Evolutionary conservation across 2,329 filamentous ascomycete species (phyloP), one percentile per base, ranked within the genome.

Genomic region (Aspergillus oerlinghausenensis): DNA sequence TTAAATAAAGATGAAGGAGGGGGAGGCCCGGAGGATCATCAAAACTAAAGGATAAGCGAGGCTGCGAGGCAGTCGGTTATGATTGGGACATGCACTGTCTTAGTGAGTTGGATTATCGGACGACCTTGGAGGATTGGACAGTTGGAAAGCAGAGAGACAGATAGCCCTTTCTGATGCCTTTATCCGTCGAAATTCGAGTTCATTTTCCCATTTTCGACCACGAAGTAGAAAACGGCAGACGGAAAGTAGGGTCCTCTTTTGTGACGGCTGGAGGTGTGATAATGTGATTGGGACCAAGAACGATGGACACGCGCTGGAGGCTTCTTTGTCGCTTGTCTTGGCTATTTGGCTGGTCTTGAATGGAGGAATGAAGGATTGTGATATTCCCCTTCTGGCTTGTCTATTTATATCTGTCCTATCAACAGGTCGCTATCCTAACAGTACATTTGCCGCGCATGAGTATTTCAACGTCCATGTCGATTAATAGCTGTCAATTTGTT

Each of bases 361-460:
- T 45, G n/a, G 19, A 51, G n/a, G 42, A 51, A 56, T 48, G 49
- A 26, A 55, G 29, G 35, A 29, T 52, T 47, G 50, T 9, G 42
- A 45, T 45, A 10, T 11, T 17, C 32, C 32, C 17, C 14, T 17
- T 38, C 17, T 14, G 6, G 42, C 42, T 4, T 11, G 42, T 45
- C 21, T 45, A 45, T 45, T 45, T 45, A 23, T 45, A 45, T 45
- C 42, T 2, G 8, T 45, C 42, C 42, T 21, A 23, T 45, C 19
- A 38, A 38, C 32, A 38, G 32, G 32, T 38, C 32, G 14, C 14
- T 3, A 17, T 38, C 32, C 32, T 17, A 38, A 17, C 2, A 17
- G 32, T 17, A 38, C 14, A 38, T 38, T 38, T 38, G 32, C 5
- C 32, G 32, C 32, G 32, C 32, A 38, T 7, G 32, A 38, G 32